A percentile compares a stretch with the other conserved stretches of the same genome.
phyloP scores from a whole-genome alignment of 257 asterid genomes.

The Solanum tacnaense region DNA sequence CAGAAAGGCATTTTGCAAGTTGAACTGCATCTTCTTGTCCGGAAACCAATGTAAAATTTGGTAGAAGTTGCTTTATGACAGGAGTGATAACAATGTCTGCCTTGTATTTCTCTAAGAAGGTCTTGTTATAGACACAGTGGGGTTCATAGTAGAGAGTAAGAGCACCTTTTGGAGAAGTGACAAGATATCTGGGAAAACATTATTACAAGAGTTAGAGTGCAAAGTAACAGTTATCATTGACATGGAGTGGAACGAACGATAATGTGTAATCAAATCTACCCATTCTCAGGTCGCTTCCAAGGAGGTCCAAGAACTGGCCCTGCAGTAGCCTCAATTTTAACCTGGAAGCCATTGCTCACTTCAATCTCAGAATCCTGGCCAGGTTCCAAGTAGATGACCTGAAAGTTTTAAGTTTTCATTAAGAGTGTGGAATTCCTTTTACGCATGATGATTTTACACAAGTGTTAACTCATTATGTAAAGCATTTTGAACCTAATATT shows the following conservation, averaged over 20 bases:
- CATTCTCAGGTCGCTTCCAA: conserved; percentile 96
- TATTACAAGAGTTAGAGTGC: no score
- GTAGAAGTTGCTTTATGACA: conserved; percentile 74
- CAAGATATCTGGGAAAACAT: conserved; percentile 18
- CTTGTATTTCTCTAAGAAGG: conserved; percentile 29
- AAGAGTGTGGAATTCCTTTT: no score
- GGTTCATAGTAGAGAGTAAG: conserved; percentile 73
- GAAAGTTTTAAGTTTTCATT: not conserved
- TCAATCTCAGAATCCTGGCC: conserved; percentile 45
- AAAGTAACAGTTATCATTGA: not conserved
- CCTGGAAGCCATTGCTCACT: conserved; percentile 27
- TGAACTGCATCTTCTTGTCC: conserved; percentile 13
- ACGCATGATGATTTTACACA: not conserved
- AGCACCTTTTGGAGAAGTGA: conserved; percentile 47
- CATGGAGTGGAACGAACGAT: not conserved
- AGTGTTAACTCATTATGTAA: not conserved
- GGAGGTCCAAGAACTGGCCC: conserved; percentile 97
- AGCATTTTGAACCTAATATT: not conserved
- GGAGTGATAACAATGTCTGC: conserved; percentile 86
- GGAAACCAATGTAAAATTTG: conserved; percentile 63
- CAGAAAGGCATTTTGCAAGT: conserved; percentile 60
- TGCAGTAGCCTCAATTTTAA: conserved; percentile 67
- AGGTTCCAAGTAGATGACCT: conserved; percentile 87
- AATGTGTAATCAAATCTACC: conserved; percentile 22
- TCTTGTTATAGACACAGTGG: conserved; percentile 67